phyloP scores from a whole-genome alignment of 2,329 filamentous ascomycete species.

The Botrytis elliptica region DNA sequence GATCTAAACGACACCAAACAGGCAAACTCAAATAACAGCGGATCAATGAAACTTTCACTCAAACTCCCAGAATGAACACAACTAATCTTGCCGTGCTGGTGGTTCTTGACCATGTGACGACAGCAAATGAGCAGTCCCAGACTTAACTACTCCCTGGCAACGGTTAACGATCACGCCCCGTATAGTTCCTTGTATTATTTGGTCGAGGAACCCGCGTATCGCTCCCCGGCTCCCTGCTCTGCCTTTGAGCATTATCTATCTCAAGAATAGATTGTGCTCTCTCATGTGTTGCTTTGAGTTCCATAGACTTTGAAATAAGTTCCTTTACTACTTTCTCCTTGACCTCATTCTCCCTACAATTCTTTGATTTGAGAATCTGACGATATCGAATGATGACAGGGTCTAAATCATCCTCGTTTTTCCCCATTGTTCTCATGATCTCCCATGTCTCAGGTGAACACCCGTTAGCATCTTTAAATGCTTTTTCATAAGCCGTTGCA shows the following conservation, averaged over 20 bases:
- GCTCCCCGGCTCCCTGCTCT: background rate
- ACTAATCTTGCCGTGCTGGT: background rate
- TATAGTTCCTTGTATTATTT: background rate
- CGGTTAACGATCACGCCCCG: background rate
- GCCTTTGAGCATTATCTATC: rapidly evolving
- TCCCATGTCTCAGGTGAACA: background rate
- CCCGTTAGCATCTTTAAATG: rapidly evolving
- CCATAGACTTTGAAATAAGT: background rate
- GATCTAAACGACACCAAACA: background rate
- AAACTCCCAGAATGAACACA: background rate
- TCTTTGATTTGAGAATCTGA: background rate
- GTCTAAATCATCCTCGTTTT: background rate
- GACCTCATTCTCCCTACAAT: background rate
- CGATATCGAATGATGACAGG: background rate
- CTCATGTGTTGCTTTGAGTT: background rate
- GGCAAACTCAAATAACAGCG: background rate
- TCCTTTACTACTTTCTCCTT: no score
- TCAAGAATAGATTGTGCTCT: background rate
- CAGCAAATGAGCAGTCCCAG: background rate
- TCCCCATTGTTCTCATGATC: rapidly evolving
- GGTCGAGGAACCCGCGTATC: background rate
- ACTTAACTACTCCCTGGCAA: background rate
- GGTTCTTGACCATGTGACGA: background rate
- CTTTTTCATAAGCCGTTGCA: background rate
- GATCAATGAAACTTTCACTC: no score